Evolutionary conservation across 169 alveolate genomes (phyloP).

Genomic region (Eimeria maxima): DNA sequence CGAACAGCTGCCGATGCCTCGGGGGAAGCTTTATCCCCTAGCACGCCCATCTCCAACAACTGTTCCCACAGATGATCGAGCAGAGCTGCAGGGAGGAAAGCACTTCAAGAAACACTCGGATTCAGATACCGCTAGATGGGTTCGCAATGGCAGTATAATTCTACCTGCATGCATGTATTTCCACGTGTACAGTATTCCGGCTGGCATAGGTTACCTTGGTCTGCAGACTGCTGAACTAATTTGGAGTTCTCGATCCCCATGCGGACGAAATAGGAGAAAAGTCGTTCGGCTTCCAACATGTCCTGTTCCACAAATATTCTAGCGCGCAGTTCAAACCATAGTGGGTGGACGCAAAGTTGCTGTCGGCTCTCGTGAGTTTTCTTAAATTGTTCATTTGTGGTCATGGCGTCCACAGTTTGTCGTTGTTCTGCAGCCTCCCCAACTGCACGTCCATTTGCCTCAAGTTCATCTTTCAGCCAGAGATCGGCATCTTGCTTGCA

Average conservation of each 20-base stretch:
- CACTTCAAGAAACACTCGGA: not conserved
- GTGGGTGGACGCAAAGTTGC: constrained; percentile 61
- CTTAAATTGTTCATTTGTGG: not conserved
- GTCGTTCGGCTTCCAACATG: constrained; percentile 25
- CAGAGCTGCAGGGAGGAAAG: constrained; percentile 48
- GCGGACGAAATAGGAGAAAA: constrained; percentile 60
- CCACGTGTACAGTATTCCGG: not conserved
- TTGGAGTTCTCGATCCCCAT: constrained; percentile 56
- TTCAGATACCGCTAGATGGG: not conserved
- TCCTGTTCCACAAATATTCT: constrained; percentile 45
- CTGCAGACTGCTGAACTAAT: constrained; percentile 28
- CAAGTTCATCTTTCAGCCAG: constrained; percentile 55
- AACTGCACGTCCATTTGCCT: not conserved
- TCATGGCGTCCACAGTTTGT: not conserved
- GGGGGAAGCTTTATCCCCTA: constrained; percentile 22
- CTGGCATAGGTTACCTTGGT: constrained; percentile 24
- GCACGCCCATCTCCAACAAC: constrained; percentile 1
- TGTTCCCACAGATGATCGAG: constrained; percentile 64
- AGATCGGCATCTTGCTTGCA: constrained; percentile 66
- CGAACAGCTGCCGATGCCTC: constrained; percentile 20
- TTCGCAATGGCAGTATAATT: not conserved
- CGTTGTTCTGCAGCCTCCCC: not conserved
- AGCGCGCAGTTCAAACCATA: constrained; percentile 60
- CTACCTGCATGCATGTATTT: not conserved
- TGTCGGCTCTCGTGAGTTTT: constrained; percentile 3